Conservation (phyloP, 2,329 filamentous ascomycete species). For the Paraphoma chrysanthemicola region DNA sequence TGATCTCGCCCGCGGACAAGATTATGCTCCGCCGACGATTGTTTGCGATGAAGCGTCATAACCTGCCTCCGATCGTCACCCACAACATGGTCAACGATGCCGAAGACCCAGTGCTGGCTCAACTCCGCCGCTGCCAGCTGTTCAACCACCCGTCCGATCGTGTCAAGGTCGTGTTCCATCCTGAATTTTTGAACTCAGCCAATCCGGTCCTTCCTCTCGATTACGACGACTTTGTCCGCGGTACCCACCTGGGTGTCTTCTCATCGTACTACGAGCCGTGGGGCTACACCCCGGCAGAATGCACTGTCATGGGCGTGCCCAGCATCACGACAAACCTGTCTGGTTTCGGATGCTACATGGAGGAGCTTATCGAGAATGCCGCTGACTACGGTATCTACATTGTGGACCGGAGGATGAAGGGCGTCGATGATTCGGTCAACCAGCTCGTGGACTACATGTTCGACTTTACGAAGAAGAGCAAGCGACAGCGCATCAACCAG, state of each 20-base stretch:
- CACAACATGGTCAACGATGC: slow-evolving; percentile 98
- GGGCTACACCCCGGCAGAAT: slow-evolving; percentile 98
- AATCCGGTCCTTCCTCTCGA: slow-evolving; percentile 95
- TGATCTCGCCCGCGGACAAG: slow-evolving; percentile 90
- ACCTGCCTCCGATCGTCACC: slow-evolving; percentile 92
- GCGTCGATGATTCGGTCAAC: slow-evolving; percentile 96
- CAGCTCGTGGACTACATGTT: slow-evolving; percentile 92
- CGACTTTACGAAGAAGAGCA: slow-evolving; percentile 91
- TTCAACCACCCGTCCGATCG: slow-evolving; percentile 96
- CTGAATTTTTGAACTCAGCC: slow-evolving; percentile 93
- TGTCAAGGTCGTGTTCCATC: slow-evolving; percentile 98
- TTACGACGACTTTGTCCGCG: slow-evolving; percentile 98
- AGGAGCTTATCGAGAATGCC: slow-evolving; percentile 97
- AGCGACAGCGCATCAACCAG: slow-evolving; percentile 97
- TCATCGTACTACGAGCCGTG: slow-evolving; percentile 98
- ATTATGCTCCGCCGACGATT: slow-evolving; percentile 88
- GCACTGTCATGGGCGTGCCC: slow-evolving; percentile 98
- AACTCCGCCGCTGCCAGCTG: slow-evolving; percentile 92
- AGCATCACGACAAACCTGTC: slow-evolving; percentile 98
- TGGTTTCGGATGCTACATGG: slow-evolving; percentile 99
- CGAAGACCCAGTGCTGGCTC: slow-evolving; percentile 94
- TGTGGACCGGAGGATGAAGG: slow-evolving; percentile 93
- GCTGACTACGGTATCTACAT: slow-evolving; percentile 99
- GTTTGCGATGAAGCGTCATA: slow-evolving; percentile 94
- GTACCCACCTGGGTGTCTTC: slow-evolving; percentile 94